Conservation (phyloP, 2,329 filamentous ascomycete species). For the Fusarium palustre region DNA sequence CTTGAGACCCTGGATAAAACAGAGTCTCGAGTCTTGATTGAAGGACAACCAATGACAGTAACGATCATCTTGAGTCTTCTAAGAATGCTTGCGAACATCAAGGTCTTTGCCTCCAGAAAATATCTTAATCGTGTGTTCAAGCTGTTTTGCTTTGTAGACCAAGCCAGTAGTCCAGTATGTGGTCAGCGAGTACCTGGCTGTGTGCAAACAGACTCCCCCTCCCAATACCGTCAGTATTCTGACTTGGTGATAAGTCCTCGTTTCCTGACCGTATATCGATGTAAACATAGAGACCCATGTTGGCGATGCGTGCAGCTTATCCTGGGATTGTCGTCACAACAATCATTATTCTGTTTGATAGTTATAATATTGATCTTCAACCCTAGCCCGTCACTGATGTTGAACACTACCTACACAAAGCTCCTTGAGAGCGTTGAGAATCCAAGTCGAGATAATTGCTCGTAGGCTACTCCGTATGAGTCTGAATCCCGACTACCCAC, state of each 20-base stretch:
- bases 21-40: conserved; percentile 7
- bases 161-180: background rate
- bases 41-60: conserved; percentile 13
- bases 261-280: too few relatives aligned
- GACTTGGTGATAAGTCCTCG: background rate
- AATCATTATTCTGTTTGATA: background rate
- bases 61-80: background rate
- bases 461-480: too few relatives aligned
- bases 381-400: background rate
- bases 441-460: background rate
- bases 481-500: background rate
- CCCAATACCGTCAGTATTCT: too few relatives aligned
- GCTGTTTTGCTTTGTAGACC: background rate
- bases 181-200: background rate
- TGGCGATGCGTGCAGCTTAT: background rate
- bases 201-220: background rate
- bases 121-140: background rate
- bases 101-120: background rate
- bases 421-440: background rate
- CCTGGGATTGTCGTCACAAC: background rate
- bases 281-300: background rate
- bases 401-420: background rate
- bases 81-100: background rate
- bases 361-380: background rate
- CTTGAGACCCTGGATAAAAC: background rate